Base-by-base conservation (phyloP, 2,329 filamentous ascomycete species). In the Monosporascus sp. region DNA sequence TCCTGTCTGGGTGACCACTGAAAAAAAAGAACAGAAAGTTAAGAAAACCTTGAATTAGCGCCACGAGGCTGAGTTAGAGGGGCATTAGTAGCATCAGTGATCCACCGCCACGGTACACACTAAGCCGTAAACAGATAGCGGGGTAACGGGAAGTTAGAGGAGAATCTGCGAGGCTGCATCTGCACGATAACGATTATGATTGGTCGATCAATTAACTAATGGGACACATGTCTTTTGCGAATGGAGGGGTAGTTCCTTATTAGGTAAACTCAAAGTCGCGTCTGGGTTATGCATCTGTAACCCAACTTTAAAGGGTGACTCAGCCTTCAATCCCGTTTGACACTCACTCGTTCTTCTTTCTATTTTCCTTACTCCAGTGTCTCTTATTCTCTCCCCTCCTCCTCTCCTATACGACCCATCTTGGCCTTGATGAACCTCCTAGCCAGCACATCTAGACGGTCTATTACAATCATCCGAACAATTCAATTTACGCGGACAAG, bases 341-440 rank as follows among this genome's bases (percentile, higher is more conserved):
- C 17, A 8, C 17, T n/a, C 38, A 41, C 19, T 53, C 41, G 22
- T 41, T 52, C 37, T 19, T 8, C 38, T 46, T 46, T 11, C 55
- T 31, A 44, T 41, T 51, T 58, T 53, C 49, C 45, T 51, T 52
- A 55, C 63, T 49, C 46, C 54, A 53, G 43, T 61, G 52, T 54
- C 52, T 55, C 58, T 41, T 48, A 52, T 54, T 48, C 52, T 53
- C 57, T 48, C 48, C 55, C 53, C 26, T 49, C 52, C 54, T 49
- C 44, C 51, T 44, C 35, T 48, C 26, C 20, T 52, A 46, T 48
- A 31, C 37, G 35, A 27, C 37, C 26, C n/a, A 3, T 52, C 49
- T 52, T 50, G 43, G 52, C 50, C 62, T 69, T 66, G 54, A 70
- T 70, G 67, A 65, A 63, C 63, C 68, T 70, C 54, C 55, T 68